Percentiles rank a stretch among this genome's conserved stretches.
These are phyloP conservation scores for Lepidium sativum DNA, from an alignment of 345 rosid genomes.

Conservation along the genomic window DNA sequence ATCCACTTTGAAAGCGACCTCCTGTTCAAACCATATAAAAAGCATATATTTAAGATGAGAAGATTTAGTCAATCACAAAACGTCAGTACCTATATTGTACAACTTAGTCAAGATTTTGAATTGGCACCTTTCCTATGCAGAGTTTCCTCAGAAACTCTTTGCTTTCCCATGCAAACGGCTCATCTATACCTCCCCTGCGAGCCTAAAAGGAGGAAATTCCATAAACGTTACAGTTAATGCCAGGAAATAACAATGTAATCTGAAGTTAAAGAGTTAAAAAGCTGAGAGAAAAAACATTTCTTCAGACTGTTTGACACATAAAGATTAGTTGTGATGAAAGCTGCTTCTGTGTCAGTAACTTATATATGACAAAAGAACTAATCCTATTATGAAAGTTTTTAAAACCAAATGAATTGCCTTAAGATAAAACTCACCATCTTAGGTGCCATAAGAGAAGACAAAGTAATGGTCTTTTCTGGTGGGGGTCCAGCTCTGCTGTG, in stretches of 20 bases:
- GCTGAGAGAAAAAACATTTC: neutral
- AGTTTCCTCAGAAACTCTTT: constrained; percentile 86
- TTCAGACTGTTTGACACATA: neutral
- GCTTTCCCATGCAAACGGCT: constrained; percentile 97
- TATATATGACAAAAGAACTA: neutral
- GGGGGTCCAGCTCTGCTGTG: constrained; percentile 62
- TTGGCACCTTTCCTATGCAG: constrained; percentile 86
- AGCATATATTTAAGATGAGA: neutral
- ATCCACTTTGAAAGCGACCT: constrained; percentile 82
- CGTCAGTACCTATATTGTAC: neutral
- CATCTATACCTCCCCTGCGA: constrained; percentile 80
- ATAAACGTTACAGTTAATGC: neutral
- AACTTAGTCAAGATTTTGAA: neutral
- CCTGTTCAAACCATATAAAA: constrained; percentile 35
- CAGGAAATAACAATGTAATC: neutral
- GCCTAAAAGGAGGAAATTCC: constrained; percentile 34
- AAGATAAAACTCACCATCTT: constrained; percentile 45
- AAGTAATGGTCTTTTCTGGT: constrained; percentile 72
- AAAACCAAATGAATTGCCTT: neutral
- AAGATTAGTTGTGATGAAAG: neutral
- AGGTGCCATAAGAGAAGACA: constrained; percentile 78
- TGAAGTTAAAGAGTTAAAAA: neutral
- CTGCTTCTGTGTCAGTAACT: neutral
- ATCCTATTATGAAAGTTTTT: neutral
- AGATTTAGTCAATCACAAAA: neutral